These are phyloP conservation scores for Penicillium concentricum DNA, from an alignment of 2,329 filamentous ascomycete genomes.

Conservation along the genomic window DNA sequence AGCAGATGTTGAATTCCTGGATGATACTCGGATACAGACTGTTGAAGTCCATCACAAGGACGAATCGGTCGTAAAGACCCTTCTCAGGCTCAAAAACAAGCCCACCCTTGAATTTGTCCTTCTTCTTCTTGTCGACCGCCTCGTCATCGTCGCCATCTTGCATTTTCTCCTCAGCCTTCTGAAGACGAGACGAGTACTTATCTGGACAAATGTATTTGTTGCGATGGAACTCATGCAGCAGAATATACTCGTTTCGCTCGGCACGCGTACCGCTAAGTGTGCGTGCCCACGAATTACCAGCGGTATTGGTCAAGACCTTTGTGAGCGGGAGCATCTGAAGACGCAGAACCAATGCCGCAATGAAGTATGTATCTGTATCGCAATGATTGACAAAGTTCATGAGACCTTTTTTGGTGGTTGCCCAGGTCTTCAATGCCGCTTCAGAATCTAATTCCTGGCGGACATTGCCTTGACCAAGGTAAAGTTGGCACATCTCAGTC, in stretches of 20 bases:
- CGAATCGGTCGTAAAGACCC: slow-evolving; percentile 95
- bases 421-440: slow-evolving; percentile 81
- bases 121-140: slow-evolving; percentile 79
- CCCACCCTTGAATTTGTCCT: slow-evolving; percentile 98
- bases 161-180: slow-evolving; percentile 69
- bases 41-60: slow-evolving; percentile 99
- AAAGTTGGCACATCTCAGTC: slow-evolving; percentile 94
- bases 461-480: slow-evolving; percentile 69
- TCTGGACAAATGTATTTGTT: slow-evolving; percentile 99
- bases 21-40: slow-evolving; percentile 98
- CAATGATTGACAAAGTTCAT: slow-evolving; percentile 93
- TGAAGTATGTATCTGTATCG: slow-evolving; percentile 93
- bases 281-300: slow-evolving; percentile 96
- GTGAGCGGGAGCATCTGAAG: slow-evolving; percentile 91
- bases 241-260: slow-evolving; percentile 98
- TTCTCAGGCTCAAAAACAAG: slow-evolving; percentile 97
- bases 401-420: slow-evolving; percentile 75
- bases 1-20: slow-evolving; percentile 99
- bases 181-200: slow-evolving; percentile 79
- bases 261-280: slow-evolving; percentile 93
- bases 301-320: slow-evolving; percentile 92
- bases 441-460: slow-evolving; percentile 89
- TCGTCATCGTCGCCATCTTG: slow-evolving; percentile 65
- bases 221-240: slow-evolving; percentile 92
- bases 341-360: slow-evolving; percentile 82